Percentiles rank a stretch among this genome's conserved stretches.
Conservation (phyloP, 1,284 basidiomycete species). For the Trichosporon asahii region DNA sequence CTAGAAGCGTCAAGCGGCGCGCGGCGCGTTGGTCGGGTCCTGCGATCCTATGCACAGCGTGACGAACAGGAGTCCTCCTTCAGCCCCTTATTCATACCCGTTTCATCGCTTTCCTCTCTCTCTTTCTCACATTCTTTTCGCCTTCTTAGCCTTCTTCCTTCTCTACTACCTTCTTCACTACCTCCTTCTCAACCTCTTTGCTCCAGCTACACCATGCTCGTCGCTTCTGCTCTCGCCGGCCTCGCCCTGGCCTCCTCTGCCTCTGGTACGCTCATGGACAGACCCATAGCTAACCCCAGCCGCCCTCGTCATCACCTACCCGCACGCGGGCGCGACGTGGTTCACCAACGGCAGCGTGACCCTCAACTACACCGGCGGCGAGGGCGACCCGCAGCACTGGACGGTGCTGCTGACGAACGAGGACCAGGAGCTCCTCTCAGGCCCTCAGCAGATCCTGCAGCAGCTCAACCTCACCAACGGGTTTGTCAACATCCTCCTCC, state of each 20-base stretch:
- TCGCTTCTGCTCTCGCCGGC: conserved; percentile 1
- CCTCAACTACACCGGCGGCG: conserved; percentile 44
- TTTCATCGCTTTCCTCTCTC: conserved; percentile 7
- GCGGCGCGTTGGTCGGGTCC: conserved; percentile 2
- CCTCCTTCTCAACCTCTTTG: not conserved
- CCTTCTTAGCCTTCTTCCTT: not conserved
- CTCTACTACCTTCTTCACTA: not conserved
- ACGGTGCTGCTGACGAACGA: conserved; percentile 37
- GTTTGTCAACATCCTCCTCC: conserved; percentile 35
- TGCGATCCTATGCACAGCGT: not conserved
- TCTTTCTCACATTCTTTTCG: not conserved
- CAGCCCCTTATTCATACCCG: conserved; percentile 5
- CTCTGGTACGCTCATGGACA: not conserved
- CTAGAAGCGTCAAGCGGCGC: not conserved
- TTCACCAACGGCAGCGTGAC: conserved; percentile 46
- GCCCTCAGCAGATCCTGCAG: conserved; percentile 44
- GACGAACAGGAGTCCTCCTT: not conserved
- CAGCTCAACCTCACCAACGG: conserved; percentile 25
- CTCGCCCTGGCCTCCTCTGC: conserved; percentile 4
- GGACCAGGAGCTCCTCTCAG: conserved; percentile 30
- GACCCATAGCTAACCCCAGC: conserved; percentile 27
- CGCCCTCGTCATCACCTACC: conserved; percentile 38
- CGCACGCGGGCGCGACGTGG: conserved; percentile 37
- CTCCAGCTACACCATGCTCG: conserved; percentile 2
- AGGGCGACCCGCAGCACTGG: conserved; percentile 42